Evolutionary conservation across 2,329 filamentous ascomycete species (phyloP).

Genomic region (Neofusicoccum kwambonambiense): DNA sequence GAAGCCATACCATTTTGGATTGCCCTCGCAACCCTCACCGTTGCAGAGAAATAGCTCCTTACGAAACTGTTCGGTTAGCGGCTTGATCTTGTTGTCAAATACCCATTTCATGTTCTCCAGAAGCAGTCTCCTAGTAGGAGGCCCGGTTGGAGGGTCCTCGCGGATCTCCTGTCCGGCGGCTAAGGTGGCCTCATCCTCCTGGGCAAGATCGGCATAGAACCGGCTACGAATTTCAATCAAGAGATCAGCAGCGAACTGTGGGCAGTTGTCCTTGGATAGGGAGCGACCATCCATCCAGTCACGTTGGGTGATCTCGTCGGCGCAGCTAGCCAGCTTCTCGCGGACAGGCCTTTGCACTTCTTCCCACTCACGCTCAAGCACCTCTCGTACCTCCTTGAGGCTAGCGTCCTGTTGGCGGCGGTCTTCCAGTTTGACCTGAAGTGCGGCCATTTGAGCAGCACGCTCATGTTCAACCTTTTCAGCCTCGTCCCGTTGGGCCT

Average conservation of each 20-base stretch:
- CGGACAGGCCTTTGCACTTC: constrained; percentile 67
- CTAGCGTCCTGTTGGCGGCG: constrained; percentile 49
- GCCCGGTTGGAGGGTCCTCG: constrained; percentile 51
- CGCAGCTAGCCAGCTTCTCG: constrained; percentile 62
- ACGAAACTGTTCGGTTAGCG: constrained; percentile 62
- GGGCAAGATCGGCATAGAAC: constrained; percentile 63
- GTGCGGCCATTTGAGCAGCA: constrained; percentile 46
- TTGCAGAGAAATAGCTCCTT: constrained; percentile 77
- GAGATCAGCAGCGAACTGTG: constrained; percentile 70
- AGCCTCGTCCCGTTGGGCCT: constrained; percentile 65
- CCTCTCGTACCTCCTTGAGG: constrained; percentile 55
- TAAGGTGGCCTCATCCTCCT: constrained; percentile 47
- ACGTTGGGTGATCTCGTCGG: constrained; percentile 67
- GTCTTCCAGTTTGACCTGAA: constrained; percentile 49
- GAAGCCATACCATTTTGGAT: constrained; percentile 69
- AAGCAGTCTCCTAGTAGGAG: constrained; percentile 63
- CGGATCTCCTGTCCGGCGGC: constrained; percentile 15
- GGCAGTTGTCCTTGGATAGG: constrained; percentile 62
- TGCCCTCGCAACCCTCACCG: constrained; percentile 58
- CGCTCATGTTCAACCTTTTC: constrained; percentile 55
- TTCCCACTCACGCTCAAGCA: constrained; percentile 69
- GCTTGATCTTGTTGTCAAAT: constrained; percentile 74
- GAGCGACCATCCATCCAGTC: constrained; percentile 64
- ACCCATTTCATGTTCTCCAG: constrained; percentile 87
- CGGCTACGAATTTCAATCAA: constrained; percentile 64